Evolutionary conservation across 176 grass and related monocot genomes (phyloP).

Genomic region (Dactylis glomerata): DNA sequence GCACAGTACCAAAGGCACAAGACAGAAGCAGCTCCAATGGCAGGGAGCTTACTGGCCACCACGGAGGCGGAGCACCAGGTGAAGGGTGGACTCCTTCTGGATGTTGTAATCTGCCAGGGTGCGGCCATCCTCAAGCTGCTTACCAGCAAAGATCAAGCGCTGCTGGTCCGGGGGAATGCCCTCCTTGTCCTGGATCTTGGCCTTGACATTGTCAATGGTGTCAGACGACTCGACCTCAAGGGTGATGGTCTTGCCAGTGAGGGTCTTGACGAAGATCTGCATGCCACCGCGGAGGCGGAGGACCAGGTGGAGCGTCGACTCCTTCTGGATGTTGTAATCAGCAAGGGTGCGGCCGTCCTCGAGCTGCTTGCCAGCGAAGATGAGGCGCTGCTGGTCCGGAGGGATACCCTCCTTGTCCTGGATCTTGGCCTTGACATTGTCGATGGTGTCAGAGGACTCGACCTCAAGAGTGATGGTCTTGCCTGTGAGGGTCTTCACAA

Average conservation of each 20-base stretch:
- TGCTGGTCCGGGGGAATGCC: constrained; percentile 73
- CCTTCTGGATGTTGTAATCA: constrained; percentile 80
- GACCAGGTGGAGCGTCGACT: constrained; percentile 65
- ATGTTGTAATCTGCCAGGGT: too few relatives aligned
- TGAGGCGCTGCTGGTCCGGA: not conserved
- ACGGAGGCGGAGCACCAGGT: too few relatives aligned
- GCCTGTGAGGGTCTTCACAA: constrained; percentile 46
- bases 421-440: constrained; percentile 62
- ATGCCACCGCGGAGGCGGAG: constrained; percentile 34
- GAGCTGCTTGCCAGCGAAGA: too few relatives aligned
- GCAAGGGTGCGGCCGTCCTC: constrained; percentile 2
- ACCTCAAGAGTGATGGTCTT: constrained; percentile 65
- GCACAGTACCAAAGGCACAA: too few relatives aligned
- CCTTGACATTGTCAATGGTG: constrained; percentile 74
- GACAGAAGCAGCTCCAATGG: too few relatives aligned
- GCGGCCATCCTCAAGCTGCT: constrained; percentile 68
- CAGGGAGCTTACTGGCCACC: constrained; percentile 34
- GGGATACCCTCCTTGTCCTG: constrained; percentile 76
- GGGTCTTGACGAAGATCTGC: constrained; percentile 71
- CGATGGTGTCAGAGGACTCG: constrained; percentile 51
- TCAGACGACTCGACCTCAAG: constrained; percentile 49
- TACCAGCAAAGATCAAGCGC: constrained; percentile 55
- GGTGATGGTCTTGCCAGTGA: constrained; percentile 72
- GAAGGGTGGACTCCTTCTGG: too few relatives aligned
- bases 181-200: constrained; percentile 78